Evolutionary conservation across 768 basidiomycete genomes (phyloP), one percentile per base, ranked within the genome.

Genomic region (Inosperma sp.): DNA sequence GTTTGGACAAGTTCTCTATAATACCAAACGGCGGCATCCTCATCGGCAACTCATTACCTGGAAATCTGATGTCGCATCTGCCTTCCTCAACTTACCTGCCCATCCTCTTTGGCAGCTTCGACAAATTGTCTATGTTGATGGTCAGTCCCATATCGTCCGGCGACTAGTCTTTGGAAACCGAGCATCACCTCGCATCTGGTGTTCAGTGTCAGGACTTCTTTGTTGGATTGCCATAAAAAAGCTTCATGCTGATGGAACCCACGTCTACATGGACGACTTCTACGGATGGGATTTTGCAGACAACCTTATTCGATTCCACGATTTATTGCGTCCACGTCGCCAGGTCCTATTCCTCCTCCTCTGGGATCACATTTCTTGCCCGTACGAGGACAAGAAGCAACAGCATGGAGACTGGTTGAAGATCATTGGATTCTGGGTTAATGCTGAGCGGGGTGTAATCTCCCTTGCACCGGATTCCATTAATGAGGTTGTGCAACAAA

Each of bases 61-160:
- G n/a, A n/a, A n/a, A n/a, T n/a, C n/a, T n/a, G n/a, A n/a, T n/a
- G n/a, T n/a, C n/a, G n/a, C n/a, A n/a, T n/a, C n/a, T n/a, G n/a
- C n/a, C n/a, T n/a, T n/a, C 59, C 72, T 55, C 68, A 74, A 37
- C 69, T 65, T 0, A 31, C 58, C 0, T 76, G 73, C 74, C 72
- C 77, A 39, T n/a, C n/a, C n/a, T n/a, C n/a, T n/a, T n/a, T n/a
- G n/a, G n/a, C n/a, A n/a, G n/a, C 51, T 76, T 1, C 69, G 69
- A 13, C 74, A 76, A 30, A 45, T 73, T 0, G 58, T 68, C 7
- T 56, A 45, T 0, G 46, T 73, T 14, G 56, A 65, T 7, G 62
- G 60, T 0, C 3, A 19, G 0, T 29, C 29, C 0, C 52, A 67
- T 44, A 50, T 72, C 0, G 66, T 72, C 19, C 29, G 54, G 0